Percentiles rank a stretch among this genome's conserved stretches.
Evolutionary conservation across 345 rosid genomes (phyloP).

Genomic region (Ailanthus altissimus): DNA sequence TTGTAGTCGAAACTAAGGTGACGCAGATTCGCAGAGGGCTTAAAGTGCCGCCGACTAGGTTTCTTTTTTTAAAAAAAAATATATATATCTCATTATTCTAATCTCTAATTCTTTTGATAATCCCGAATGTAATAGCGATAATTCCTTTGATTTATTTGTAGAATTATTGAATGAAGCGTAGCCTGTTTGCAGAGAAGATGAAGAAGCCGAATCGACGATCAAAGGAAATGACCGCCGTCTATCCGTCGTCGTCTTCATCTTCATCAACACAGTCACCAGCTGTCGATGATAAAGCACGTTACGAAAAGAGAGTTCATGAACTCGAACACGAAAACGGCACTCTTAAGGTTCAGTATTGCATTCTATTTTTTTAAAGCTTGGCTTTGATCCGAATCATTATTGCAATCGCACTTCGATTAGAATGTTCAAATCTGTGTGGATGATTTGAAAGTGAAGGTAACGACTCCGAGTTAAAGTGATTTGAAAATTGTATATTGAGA

Average conservation of each 20-base stretch:
- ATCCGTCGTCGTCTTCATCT: slow-evolving; percentile 30
- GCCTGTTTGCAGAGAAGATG: slow-evolving; percentile 30
- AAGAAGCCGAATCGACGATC: slow-evolving; percentile 64
- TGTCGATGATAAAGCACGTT: slow-evolving; percentile 26
- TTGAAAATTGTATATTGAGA: not conserved
- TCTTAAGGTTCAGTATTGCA: slow-evolving; percentile 36
- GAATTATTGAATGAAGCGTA: not conserved
- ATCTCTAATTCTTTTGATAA: not conserved
- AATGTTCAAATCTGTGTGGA: not conserved
- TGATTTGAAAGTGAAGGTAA: not conserved
- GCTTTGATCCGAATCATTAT: not conserved
- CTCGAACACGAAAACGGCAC: slow-evolving; percentile 59
- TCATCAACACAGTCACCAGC: slow-evolving; percentile 15
- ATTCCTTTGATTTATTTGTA: not conserved
- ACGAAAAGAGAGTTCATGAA: slow-evolving; percentile 56
- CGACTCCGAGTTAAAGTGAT: not conserved
- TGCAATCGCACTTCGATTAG: not conserved
- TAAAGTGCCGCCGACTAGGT: slow-evolving; percentile 1
- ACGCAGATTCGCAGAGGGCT: not conserved
- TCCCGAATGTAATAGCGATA: not conserved
- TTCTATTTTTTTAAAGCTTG: not conserved
- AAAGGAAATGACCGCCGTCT: slow-evolving; percentile 42
- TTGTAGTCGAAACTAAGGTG: not conserved
- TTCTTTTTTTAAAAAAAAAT: not conserved
- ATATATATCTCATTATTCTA: not conserved